Conservation (phyloP, 169 alveolate species). For the Theileria orientalis region DNA sequence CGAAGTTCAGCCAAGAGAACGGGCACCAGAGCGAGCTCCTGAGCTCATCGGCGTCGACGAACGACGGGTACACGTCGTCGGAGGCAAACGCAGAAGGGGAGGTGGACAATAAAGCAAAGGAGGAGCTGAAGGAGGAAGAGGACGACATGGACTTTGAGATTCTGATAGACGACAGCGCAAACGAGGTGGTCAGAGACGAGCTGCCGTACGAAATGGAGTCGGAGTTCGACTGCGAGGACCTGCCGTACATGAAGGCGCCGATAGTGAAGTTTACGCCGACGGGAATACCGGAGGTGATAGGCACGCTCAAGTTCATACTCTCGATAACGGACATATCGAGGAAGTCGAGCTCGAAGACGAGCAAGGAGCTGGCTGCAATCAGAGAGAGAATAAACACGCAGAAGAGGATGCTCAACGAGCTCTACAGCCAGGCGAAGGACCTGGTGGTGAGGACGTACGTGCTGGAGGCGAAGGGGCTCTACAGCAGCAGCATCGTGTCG, state of each 20-base stretch:
- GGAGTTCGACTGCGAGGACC: conserved; percentile 79
- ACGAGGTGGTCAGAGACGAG: conserved; percentile 80
- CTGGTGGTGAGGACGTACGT: conserved; percentile 84
- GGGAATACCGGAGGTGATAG: conserved; percentile 87
- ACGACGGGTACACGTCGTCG: conserved; percentile 28
- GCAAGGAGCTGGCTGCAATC: conserved; percentile 29
- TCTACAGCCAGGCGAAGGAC: conserved; percentile 64
- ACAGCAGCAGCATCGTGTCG: conserved; percentile 68
- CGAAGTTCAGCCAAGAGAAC: conserved; percentile 17
- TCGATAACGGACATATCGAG: too few relatives aligned
- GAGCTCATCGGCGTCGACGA: too few relatives aligned
- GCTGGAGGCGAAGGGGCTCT: conserved; percentile 84
- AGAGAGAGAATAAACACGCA: conserved; percentile 43
- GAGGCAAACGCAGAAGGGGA: conserved; percentile 77
- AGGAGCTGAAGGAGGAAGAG: neutral
- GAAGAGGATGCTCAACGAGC: conserved; percentile 53
- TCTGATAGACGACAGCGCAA: conserved; percentile 67
- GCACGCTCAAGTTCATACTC: conserved; percentile 80
- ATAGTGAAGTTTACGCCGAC: conserved; percentile 81
- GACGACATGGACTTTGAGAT: conserved; percentile 46
- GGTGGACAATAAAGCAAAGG: conserved; percentile 78
- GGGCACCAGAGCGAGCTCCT: too few relatives aligned
- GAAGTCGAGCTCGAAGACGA: conserved; percentile 37
- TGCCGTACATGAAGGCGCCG: conserved; percentile 84
- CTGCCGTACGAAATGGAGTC: conserved; percentile 83